Percentiles rank a stretch among this genome's conserved stretches.
These are phyloP conservation scores for Ramularia endophylla DNA, from an alignment of 2,329 filamentous ascomycete genomes.

Conservation along the genomic window DNA sequence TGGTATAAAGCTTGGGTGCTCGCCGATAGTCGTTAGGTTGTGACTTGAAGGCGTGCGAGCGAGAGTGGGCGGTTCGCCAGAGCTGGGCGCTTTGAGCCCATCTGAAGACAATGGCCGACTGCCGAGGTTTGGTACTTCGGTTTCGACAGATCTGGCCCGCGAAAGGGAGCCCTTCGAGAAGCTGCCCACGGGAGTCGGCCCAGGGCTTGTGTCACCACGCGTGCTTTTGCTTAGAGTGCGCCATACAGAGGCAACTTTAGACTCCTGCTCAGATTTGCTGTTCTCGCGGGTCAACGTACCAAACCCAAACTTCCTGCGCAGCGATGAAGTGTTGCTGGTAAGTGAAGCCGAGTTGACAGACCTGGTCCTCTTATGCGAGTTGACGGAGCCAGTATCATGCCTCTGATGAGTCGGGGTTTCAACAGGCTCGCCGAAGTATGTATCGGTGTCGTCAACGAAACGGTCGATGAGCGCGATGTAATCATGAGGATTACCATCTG, in stretches of 20 bases:
- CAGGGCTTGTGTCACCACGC: slow-evolving; percentile 54
- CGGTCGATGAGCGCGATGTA: slow-evolving; percentile 86
- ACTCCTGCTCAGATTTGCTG: slow-evolving; percentile 64
- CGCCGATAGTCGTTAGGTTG: slow-evolving; percentile 47
- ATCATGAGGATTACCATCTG: slow-evolving; percentile 68
- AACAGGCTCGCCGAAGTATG: slow-evolving; percentile 69
- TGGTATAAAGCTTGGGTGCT: slow-evolving; percentile 39
- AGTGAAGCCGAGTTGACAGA: slow-evolving; percentile 67
- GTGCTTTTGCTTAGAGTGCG: slow-evolving; percentile 79
- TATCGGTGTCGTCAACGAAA: slow-evolving; percentile 81
- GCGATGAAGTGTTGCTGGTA: slow-evolving; percentile 78
- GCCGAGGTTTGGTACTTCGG: slow-evolving; percentile 45
- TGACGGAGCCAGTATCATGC: slow-evolving; percentile 19
- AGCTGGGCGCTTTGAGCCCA: slow-evolving; percentile 36
- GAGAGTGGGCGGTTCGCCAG: slow-evolving; percentile 33
- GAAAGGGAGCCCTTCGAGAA: slow-evolving; percentile 61
- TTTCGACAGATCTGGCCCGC: slow-evolving; percentile 73
- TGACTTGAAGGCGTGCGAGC: slow-evolving; percentile 18
- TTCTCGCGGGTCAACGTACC: slow-evolving; percentile 67
- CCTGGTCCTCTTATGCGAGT: slow-evolving; percentile 44
- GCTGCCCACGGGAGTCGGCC: slow-evolving; percentile 39
- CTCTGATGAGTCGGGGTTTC: slow-evolving; percentile 18
- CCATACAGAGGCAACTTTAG: slow-evolving; percentile 72
- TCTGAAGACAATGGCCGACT: slow-evolving; percentile 53
- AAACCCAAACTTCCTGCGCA: slow-evolving; percentile 78